Conservation (phyloP, 1,139 yeast species). For the Yamadazyma triangularis region DNA sequence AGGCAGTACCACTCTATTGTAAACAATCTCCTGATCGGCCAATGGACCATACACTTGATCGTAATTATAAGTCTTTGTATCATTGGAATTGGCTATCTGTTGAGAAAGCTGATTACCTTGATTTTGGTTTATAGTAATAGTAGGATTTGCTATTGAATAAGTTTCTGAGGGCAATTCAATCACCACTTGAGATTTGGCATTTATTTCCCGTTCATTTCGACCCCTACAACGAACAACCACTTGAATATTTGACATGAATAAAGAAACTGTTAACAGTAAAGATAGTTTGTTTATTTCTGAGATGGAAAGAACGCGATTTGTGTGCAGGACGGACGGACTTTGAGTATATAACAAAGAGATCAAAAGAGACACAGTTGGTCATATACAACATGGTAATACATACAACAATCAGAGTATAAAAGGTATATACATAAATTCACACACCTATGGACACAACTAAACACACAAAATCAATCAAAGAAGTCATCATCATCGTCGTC, state of each 20-base stretch:
- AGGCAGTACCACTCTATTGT: slow-evolving; percentile 61
- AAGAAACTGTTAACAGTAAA: too few relatives aligned
- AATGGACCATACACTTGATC: slow-evolving; percentile 74
- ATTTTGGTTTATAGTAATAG: slow-evolving; percentile 35
- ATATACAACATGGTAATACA: too few relatives aligned
- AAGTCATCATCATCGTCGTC: slow-evolving; percentile 28
- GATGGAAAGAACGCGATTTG: too few relatives aligned
- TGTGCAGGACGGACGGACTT: too few relatives aligned
- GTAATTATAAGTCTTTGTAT: slow-evolving; percentile 54
- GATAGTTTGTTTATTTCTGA: too few relatives aligned
- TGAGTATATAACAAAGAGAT: too few relatives aligned
- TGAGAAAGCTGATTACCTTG: slow-evolving; percentile 11
- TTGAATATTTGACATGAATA: slow-evolving; percentile 54
- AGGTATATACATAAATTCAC: too few relatives aligned
- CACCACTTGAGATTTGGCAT: slow-evolving; percentile 68
- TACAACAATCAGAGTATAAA: too few relatives aligned
- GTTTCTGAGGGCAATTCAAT: slow-evolving; percentile 55
- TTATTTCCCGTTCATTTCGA: slow-evolving; percentile 65
- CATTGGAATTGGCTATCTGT: slow-evolving; percentile 13
- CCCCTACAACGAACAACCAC: slow-evolving; percentile 91
- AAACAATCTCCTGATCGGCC: slow-evolving; percentile 57
- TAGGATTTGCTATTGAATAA: slow-evolving; percentile 33
- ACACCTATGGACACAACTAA: too few relatives aligned
- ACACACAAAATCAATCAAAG: too few relatives aligned
- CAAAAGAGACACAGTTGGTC: too few relatives aligned